Evolutionary conservation across 1,284 basidiomycete species (phyloP), one percentile per base, ranked within the genome.

Genomic region (Rhodotorula sp.): DNA sequence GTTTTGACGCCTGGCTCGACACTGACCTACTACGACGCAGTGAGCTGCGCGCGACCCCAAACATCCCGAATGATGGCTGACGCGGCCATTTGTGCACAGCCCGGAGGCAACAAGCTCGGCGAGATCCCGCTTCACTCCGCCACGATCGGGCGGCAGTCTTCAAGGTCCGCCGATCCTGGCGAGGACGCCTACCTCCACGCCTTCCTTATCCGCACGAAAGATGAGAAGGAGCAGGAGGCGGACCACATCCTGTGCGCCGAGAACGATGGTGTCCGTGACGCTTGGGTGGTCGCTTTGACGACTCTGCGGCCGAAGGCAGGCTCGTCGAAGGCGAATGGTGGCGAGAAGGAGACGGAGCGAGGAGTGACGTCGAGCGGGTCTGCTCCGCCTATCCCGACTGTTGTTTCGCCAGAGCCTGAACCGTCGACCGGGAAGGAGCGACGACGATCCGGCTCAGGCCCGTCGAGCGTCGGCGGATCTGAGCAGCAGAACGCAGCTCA

Each of bases 181-280:
- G 94, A 96, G 77, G 92, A 91, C 78, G 91, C 96, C 73, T 96
- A 95, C 76, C 86, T 94, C 34, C 95, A 99, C 78, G 95, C 95
- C 0, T 98, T 99, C 82, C 86, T 99, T 68, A 92, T 99, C 77
- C 91, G 98, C 71, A 88, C 88, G 20, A 86, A 85, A 56, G 87
- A 62, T 47, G 76, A 75, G 29, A 78, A 89, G 15, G 85, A 88
- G 63, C 79, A 89, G 8, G 86, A 88, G 60, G 86, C 87, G 73
- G 86, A 89, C 61, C 95, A 98, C 79, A 94, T 99, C 44, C 83
- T 99, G 7, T 98, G 95, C 77, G 95, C 95, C 0, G 92, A 96
- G 81, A 97, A 90, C 78, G 95, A 99, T 80, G 82, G 85, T 58
- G 93, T 96, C 78, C 86, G 95, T 51, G 95, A 99, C 79, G 86